These are phyloP conservation scores for Nemania bipapillata DNA, from an alignment of 2,329 filamentous ascomycete species.

Conservation along the genomic window DNA sequence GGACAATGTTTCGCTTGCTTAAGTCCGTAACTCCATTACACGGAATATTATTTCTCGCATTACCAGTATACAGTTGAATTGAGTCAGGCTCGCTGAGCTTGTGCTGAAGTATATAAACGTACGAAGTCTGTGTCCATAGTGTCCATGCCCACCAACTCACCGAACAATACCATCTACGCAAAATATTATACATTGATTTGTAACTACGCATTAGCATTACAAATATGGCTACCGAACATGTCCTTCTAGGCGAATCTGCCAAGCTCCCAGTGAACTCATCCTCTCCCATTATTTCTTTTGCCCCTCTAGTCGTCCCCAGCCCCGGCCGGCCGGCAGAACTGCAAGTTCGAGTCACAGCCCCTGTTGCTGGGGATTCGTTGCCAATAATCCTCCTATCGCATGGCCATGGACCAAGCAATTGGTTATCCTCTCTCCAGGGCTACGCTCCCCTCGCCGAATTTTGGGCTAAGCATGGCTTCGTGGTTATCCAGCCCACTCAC, in stretches of 20 bases:
- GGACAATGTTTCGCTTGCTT: not conserved
- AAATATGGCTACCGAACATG: constrained; percentile 39
- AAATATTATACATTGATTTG: not conserved
- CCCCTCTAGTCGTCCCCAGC: constrained; percentile 48
- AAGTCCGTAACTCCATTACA: constrained; percentile 20
- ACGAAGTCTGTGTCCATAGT: not conserved
- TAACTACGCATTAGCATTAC: not conserved
- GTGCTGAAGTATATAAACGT: constrained; percentile 8
- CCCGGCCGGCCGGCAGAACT: constrained; percentile 48
- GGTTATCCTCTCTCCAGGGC: constrained; percentile 57
- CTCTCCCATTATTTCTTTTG: constrained; percentile 50
- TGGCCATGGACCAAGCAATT: constrained; percentile 54
- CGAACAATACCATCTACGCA: not conserved
- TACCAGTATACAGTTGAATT: not conserved
- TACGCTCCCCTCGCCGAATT: constrained; percentile 57
- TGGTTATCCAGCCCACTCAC: constrained; percentile 58
- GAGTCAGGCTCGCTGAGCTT: not conserved
- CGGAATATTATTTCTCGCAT: not conserved
- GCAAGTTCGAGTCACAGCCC: constrained; percentile 53
- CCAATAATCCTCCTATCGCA: constrained; percentile 57
- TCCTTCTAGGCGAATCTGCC: constrained; percentile 46
- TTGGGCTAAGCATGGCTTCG: constrained; percentile 57
- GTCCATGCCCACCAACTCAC: not conserved
- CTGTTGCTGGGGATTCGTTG: constrained; percentile 48
- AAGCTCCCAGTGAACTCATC: constrained; percentile 51